These are phyloP conservation scores for Fraxinus anomala DNA, from an alignment of 257 asterid species.

Conservation along the genomic window DNA sequence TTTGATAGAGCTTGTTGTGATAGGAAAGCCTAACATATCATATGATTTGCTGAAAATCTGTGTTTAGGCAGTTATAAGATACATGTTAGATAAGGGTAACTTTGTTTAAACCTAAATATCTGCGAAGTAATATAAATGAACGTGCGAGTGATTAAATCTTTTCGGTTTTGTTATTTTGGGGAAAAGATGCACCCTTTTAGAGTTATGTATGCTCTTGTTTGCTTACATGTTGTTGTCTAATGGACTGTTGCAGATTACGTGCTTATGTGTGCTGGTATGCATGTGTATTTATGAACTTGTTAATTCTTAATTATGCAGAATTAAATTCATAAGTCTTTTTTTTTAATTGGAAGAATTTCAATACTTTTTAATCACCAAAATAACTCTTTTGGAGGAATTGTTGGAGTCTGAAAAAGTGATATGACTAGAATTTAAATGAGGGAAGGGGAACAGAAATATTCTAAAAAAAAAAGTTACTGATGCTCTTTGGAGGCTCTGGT, in stretches of 20 bases:
- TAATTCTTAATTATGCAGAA: neutral
- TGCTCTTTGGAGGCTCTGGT: neutral
- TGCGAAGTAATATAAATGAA: slow-evolving; percentile 12
- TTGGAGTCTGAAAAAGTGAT: neutral
- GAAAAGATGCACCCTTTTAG: neutral
- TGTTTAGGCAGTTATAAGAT: neutral
- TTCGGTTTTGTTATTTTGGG: neutral
- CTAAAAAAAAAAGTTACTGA: neutral
- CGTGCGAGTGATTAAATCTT: neutral
- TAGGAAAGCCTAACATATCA: neutral
- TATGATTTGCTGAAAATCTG: neutral
- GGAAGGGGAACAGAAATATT: neutral
- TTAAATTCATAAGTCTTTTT: neutral
- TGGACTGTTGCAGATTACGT: neutral
- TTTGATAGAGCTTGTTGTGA: neutral
- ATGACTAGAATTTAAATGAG: neutral
- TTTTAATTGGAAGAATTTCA: neutral
- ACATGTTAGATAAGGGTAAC: neutral
- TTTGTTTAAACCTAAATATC: neutral
- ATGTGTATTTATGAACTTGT: neutral
- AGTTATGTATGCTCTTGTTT: neutral
- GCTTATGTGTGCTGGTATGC: neutral
- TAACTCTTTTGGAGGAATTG: neutral
- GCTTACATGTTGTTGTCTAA: neutral
- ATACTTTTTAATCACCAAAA: neutral